Evolutionary conservation across 2,329 filamentous ascomycete genomes (phyloP), one percentile per base, ranked within the genome.

Genomic region (Orbilia oligospora): DNA sequence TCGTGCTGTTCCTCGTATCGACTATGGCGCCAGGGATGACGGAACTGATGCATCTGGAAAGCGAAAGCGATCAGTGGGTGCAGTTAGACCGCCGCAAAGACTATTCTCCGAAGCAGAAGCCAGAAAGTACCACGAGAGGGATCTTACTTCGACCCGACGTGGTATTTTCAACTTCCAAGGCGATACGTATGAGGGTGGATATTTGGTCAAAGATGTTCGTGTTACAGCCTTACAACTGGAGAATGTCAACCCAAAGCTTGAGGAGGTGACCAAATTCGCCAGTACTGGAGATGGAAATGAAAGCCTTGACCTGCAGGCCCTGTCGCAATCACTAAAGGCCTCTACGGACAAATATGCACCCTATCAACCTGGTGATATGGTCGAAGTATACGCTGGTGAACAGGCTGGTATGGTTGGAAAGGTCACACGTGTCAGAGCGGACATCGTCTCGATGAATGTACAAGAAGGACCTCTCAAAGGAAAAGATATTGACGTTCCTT

Each of bases 251-350:
- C 96, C 96, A 0, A 93, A 92, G 0, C 88, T 99, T 30, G 96
- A 98, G 83, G 96, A 99, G 84, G 93, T 98, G 56, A 97, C 94
- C n/a, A 92, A 91, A 83, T 98, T 99, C 84, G 92, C 94, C 16
- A 91, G 92, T 30, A 92, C 75, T 18, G 94, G 97, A 80, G 96
- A 98, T 83, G 96, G 96, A 18, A 94, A 93, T 0, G 94, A 97
- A 82, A 97, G 97, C 80, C 88, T 99, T 41, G 96, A 99, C 85
- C 88, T 99, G 51, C 92, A 94, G 82, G 94, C 95, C 0, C 88
- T 99, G 67, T 94, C 95, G 8, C 92, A 94, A 61, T 97, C 93
- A 81, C 87, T 98, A 68, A 97, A 97, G 83, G 92, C 90, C 81
- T 92, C 92, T 76, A 90, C 91, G 8, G 92, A 92, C 79, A 79